These are phyloP conservation scores for Cephaloascus fragrans DNA, from an alignment of 805 yeast genomes.

Conservation along the genomic window DNA sequence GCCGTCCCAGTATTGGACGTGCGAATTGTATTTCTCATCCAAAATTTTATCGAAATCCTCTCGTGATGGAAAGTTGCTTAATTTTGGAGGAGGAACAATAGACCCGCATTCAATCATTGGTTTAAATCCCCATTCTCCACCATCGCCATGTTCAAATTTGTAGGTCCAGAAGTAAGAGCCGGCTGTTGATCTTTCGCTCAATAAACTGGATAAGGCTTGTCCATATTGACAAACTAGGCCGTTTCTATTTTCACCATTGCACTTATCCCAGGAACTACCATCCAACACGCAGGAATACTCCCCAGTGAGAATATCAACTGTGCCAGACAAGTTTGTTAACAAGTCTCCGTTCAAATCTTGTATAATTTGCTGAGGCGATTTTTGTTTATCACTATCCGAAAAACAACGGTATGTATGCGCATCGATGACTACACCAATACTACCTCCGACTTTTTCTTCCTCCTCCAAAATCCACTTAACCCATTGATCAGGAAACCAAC, in stretches of 20 bases:
- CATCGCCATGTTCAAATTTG: constrained; percentile 79
- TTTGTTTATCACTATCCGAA: constrained; percentile 59
- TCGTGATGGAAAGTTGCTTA: constrained; percentile 25
- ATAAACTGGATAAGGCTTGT: constrained; percentile 34
- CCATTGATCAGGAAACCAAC: constrained; percentile 88
- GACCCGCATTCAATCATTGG: constrained; percentile 65
- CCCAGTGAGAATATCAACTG: constrained; percentile 71
- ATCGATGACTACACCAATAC: constrained; percentile 66
- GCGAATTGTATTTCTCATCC: constrained; percentile 29
- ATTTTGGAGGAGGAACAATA: constrained; percentile 24
- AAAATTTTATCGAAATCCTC: constrained; percentile 29
- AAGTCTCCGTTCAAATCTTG: constrained; percentile 41
- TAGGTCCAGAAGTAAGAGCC: constrained; percentile 90
- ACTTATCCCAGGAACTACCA: constrained; percentile 59
- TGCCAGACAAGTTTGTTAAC: constrained; percentile 35
- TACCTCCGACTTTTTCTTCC: constrained; percentile 21
- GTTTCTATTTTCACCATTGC: constrained; percentile 35
- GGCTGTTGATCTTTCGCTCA: constrained; percentile 43
- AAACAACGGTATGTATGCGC: constrained; percentile 83
- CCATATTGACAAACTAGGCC: constrained; percentile 57
- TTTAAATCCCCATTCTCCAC: constrained; percentile 94
- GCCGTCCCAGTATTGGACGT: constrained; percentile 59
- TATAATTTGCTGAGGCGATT: constrained; percentile 56
- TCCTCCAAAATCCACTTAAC: constrained; percentile 47
- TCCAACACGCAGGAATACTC: constrained; percentile 88